A percentile compares a stretch with the other conserved stretches of the same genome.
Evolutionary conservation across 2,329 filamentous ascomycete species (phyloP).

Genomic region (Pestalotiopsis sp.): DNA sequence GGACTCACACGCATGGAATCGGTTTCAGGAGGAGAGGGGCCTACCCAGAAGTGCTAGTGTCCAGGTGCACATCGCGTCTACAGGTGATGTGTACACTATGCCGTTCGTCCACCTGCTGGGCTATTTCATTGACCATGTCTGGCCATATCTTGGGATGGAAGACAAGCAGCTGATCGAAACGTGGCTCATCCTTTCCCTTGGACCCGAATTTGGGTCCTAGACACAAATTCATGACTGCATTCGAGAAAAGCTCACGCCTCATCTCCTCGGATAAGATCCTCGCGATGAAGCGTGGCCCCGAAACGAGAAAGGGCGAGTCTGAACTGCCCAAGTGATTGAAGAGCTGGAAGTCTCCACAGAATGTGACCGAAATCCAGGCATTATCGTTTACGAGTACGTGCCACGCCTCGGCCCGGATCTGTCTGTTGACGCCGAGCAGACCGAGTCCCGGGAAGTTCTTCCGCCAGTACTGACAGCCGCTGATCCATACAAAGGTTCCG

Average conservation of each 20-base stretch:
- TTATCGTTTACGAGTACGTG: not conserved
- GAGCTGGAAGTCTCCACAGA: not conserved
- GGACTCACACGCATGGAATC: not conserved
- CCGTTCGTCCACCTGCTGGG: not conserved
- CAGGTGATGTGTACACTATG: not conserved
- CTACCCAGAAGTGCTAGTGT: not conserved
- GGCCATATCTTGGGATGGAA: not conserved
- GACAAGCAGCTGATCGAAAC: not conserved
- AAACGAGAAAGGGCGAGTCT: not conserved
- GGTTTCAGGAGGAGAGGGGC: not conserved
- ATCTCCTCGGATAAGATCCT: no score
- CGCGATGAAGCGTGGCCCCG: no score
- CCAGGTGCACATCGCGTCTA: not conserved
- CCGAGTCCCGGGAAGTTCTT: not conserved
- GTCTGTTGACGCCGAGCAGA: not conserved
- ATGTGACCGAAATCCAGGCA: not conserved
- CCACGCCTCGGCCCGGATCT: not conserved
- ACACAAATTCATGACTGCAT: no score
- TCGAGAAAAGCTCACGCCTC: no score
- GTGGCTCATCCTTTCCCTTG: no score
- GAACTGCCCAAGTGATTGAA: not conserved
- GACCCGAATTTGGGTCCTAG: no score
- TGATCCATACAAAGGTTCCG: no score
- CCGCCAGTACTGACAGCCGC: not conserved
- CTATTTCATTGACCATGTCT: not conserved